Evolutionary conservation across 108 stramenopile species (phyloP).

Genomic region (Cyclotella cryptica): DNA sequence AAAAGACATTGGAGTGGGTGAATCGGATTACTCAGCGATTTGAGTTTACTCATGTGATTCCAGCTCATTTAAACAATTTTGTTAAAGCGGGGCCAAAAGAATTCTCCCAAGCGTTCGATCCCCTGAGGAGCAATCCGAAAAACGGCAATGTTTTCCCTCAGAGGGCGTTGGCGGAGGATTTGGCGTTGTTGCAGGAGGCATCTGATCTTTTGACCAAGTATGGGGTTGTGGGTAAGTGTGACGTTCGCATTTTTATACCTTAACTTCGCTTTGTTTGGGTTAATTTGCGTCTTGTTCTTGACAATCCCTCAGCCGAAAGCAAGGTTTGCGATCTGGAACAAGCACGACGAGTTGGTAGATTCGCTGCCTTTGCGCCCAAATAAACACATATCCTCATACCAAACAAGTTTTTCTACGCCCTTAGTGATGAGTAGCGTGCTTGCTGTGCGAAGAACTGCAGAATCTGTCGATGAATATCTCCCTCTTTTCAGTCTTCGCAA

Average conservation of each 20-base stretch:
- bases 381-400: not conserved
- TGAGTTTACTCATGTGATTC: conserved; percentile 81
- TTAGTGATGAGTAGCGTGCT: too few relatives aligned
- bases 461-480: too few relatives aligned
- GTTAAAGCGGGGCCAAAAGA: conserved; percentile 63
- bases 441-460: too few relatives aligned
- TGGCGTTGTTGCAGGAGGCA: conserved; percentile 82
- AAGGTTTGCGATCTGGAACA: conserved; percentile 85
- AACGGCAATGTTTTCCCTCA: conserved; percentile 52
- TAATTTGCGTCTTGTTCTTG: not conserved
- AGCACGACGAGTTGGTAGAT: conserved; percentile 64
- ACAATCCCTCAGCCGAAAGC: conserved; percentile 37
- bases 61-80: conserved; percentile 90
- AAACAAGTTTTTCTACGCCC: too few relatives aligned
- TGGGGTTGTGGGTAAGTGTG: conserved; percentile 59
- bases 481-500: too few relatives aligned
- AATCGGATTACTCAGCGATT: conserved; percentile 76
- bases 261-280: not conserved
- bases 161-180: conserved; percentile 77
- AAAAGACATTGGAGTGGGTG: conserved; percentile 79
- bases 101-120: conserved; percentile 84
- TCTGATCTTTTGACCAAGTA: conserved; percentile 75
- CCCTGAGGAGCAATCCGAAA: conserved; percentile 63
- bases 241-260: not conserved
- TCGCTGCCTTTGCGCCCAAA: conserved; percentile 45